These are phyloP conservation scores for Claviceps arundinis DNA, from an alignment of 2,329 filamentous ascomycete species.

Conservation along the genomic window DNA sequence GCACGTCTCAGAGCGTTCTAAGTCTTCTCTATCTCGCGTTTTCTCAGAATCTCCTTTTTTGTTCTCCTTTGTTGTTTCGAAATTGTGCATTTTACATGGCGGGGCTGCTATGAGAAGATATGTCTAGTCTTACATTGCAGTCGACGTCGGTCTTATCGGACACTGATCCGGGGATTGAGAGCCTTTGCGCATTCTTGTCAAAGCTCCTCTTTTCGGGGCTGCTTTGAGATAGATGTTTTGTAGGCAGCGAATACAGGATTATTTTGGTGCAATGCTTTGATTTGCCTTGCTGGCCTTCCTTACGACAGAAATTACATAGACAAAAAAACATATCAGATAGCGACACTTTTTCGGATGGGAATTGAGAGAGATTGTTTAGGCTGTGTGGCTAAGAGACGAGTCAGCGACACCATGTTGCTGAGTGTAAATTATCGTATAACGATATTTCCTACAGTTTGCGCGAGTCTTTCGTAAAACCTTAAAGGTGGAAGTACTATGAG, in stretches of 20 bases:
- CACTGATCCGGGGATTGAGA: conserved; percentile 9
- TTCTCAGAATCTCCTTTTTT: background rate
- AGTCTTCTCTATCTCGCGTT: background rate
- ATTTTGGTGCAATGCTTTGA: too few relatives aligned
- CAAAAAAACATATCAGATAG: background rate
- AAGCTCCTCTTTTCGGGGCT: too few relatives aligned
- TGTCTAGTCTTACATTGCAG: conserved; percentile 21
- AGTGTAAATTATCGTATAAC: background rate
- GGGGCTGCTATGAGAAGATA: conserved; percentile 10
- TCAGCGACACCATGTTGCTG: background rate
- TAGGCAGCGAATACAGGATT: too few relatives aligned
- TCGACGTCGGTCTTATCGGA: conserved; percentile 12
- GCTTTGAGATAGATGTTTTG: too few relatives aligned
- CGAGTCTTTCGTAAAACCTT: too few relatives aligned
- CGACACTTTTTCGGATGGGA: background rate
- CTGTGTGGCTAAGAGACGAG: background rate
- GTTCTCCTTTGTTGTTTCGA: background rate
- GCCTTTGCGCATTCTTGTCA: too few relatives aligned
- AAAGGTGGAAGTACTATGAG: too few relatives aligned
- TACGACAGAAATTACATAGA: background rate
- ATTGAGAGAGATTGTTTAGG: background rate
- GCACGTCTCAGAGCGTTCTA: background rate
- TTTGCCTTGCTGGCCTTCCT: too few relatives aligned
- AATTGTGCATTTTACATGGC: conserved; percentile 12
- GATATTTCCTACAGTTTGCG: too few relatives aligned